phyloP scores from a whole-genome alignment of 352 stramenopile species.

The Globisporangium cederbergense region DNA sequence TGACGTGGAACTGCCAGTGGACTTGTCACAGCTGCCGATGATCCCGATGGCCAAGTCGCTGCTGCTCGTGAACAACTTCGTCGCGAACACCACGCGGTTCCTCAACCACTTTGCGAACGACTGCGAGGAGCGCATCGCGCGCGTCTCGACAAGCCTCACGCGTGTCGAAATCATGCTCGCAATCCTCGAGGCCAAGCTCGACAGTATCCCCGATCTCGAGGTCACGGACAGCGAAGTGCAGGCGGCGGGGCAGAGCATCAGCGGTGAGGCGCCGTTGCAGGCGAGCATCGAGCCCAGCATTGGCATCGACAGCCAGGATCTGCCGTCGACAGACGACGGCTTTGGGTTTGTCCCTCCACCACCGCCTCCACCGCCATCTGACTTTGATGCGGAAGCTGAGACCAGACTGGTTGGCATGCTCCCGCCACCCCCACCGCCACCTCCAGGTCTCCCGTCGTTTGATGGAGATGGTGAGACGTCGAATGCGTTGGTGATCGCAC shows the following conservation, averaged over 20 bases:
- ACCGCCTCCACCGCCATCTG: slow-evolving; percentile 30
- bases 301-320: slow-evolving; percentile 63
- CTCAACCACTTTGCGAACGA: slow-evolving; percentile 84
- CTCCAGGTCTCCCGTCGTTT: slow-evolving; percentile 26
- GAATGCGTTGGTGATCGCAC: slow-evolving; percentile 30
- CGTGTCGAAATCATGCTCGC: slow-evolving; percentile 80
- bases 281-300: slow-evolving; percentile 17
- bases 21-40: slow-evolving; percentile 70
- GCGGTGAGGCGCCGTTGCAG: slow-evolving; percentile 15
- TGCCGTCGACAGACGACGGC: slow-evolving; percentile 45
- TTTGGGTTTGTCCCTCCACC: slow-evolving; percentile 34
- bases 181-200: slow-evolving; percentile 84
- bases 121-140: slow-evolving; percentile 76
- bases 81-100: slow-evolving; percentile 83
- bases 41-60: slow-evolving; percentile 78
- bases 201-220: slow-evolving; percentile 76
- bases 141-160: slow-evolving; percentile 70
- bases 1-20: slow-evolving; percentile 66
- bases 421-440: slow-evolving; percentile 27
- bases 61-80: slow-evolving; percentile 86
- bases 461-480: slow-evolving; percentile 23
- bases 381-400: slow-evolving; percentile 11
- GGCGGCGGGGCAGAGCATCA: slow-evolving; percentile 30
- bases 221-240: slow-evolving; percentile 62
- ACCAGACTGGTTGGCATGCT: slow-evolving; percentile 23